Conservation (phyloP, 148 eudicot species). For the Fagopyrum esculentum region DNA sequence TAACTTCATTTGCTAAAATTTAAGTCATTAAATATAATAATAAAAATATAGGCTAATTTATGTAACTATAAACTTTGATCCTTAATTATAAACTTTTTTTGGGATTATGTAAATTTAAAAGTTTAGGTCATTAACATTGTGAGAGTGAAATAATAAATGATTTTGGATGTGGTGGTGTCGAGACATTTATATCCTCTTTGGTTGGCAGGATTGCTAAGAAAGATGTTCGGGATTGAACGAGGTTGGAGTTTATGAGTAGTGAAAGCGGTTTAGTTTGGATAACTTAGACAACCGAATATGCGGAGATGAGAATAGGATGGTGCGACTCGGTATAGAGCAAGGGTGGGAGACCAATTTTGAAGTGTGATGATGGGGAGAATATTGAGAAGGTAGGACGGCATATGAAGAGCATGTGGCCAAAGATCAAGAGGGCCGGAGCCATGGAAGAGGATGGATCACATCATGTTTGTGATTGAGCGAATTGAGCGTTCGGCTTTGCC, state of each 20-base stretch:
- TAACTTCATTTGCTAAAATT: no score
- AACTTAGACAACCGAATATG: neutral
- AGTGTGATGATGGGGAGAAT: neutral
- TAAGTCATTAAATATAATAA: no score
- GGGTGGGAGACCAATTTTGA: neutral
- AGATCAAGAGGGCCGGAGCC: neutral
- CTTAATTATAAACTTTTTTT: no score
- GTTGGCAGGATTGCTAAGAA: neutral
- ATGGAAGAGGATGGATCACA: neutral
- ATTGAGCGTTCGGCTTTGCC: neutral
- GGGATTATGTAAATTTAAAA: no score
- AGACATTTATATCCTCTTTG: no score
- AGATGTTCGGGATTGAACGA: neutral
- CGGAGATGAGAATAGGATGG: neutral
- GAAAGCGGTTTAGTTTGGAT: neutral
- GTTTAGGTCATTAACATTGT: no score
- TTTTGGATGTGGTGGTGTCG: neutral
- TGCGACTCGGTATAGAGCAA: neutral
- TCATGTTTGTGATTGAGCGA: neutral
- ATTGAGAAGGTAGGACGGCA: neutral
- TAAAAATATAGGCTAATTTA: no score
- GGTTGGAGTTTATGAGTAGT: neutral
- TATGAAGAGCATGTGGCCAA: no score
- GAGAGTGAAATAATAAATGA: no score
- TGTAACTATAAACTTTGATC: no score